phyloP scores from a whole-genome alignment of 148 eudicot genomes.

The Cornus kousa region DNA sequence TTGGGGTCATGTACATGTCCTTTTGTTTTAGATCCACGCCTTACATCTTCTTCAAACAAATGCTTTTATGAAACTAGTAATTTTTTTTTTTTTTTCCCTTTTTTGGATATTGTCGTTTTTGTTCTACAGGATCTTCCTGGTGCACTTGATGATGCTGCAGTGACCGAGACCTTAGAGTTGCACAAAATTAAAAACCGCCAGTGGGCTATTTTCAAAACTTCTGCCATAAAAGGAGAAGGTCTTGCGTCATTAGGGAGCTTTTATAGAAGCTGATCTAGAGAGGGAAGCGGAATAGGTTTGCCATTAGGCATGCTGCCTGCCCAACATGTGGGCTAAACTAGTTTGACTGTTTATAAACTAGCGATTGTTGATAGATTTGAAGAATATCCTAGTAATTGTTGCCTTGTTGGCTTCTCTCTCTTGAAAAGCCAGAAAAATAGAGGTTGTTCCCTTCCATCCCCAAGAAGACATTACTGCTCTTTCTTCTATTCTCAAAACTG shows the following conservation, averaged over 20 bases:
- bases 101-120: neutral
- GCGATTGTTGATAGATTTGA: too few species aligned
- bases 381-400: too few species aligned
- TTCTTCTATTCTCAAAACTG: neutral
- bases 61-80: neutral
- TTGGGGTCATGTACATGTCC: neutral
- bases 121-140: slow-evolving; percentile 84
- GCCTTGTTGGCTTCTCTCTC: too few species aligned
- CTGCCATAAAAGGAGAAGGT: slow-evolving; percentile 96
- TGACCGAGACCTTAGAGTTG: slow-evolving; percentile 87
- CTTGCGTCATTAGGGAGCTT: slow-evolving; percentile 16
- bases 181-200: slow-evolving; percentile 97
- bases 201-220: slow-evolving; percentile 96
- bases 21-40: slow-evolving; percentile 7
- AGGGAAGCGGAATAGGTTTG: too few species aligned
- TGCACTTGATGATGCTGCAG: slow-evolving; percentile 93
- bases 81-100: too few species aligned
- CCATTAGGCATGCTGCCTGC: too few species aligned
- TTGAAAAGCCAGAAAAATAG: too few species aligned
- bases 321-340: too few species aligned
- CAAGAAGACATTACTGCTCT: too few species aligned
- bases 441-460: too few species aligned
- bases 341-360: too few species aligned
- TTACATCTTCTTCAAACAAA: neutral
- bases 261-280: too few species aligned